These are phyloP conservation scores for Tricholoma hemisulphureum DNA, from an alignment of 768 basidiomycete genomes.

Conservation along the genomic window DNA sequence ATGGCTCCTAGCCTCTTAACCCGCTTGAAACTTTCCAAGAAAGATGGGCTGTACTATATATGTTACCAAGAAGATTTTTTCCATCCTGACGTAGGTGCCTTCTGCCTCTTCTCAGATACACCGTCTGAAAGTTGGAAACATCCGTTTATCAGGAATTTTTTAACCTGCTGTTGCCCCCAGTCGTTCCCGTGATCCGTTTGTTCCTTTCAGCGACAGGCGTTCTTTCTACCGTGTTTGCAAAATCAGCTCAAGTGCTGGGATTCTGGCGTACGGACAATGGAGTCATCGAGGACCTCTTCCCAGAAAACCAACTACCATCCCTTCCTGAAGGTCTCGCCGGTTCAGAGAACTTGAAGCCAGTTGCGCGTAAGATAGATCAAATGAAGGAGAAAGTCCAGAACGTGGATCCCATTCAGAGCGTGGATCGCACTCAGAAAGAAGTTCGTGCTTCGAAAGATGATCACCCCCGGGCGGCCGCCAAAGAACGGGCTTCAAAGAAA, in stretches of 20 bases:
- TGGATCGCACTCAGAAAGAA: neutral
- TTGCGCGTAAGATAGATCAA: neutral
- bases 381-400: neutral
- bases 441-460: neutral
- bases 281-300: neutral
- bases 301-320: neutral
- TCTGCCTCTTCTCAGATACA: constrained; percentile 4
- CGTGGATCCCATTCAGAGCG: neutral
- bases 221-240: constrained; percentile 21
- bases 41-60: constrained; percentile 43
- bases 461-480: neutral
- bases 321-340: neutral
- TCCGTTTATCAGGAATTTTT: constrained; percentile 21
- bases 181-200: constrained; percentile 17
- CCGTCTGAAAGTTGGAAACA: neutral
- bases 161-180: constrained; percentile 20
- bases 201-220: constrained; percentile 16
- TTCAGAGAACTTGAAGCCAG: neutral
- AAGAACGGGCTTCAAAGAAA: neutral
- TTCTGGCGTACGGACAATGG: constrained; percentile 21
- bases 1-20: constrained; percentile 40
- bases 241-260: constrained; percentile 28
- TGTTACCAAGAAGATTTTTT: constrained; percentile 50
- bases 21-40: constrained; percentile 50
- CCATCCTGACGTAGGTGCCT: constrained; percentile 27